Base-by-base conservation (phyloP, 371 early-diverging fungal species). In the Apophysomyces sp. region DNA sequence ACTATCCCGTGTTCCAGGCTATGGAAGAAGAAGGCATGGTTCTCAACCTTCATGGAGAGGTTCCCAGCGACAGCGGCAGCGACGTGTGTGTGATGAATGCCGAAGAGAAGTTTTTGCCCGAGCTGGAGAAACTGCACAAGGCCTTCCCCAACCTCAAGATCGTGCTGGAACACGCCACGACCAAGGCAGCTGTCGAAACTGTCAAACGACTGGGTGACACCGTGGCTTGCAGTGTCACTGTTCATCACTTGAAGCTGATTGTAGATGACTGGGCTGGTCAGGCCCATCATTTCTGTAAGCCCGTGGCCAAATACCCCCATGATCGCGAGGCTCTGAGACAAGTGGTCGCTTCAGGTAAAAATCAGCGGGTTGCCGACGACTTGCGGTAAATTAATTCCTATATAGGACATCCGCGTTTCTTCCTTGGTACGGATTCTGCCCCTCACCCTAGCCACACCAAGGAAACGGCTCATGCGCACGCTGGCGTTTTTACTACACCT, bases 261-360 rank as follows among this genome's bases (percentile, higher is more conserved):
- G 93, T 97, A 2, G 97, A 98, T 71, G 97, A 98, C 77, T 98
- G 98, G 98, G 97, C 96, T 21, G 95, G 95, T 12, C 87, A 94
- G 64, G 89, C 92, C 58, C 98, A 98, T 72, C 89, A 95, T 76
- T 98, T 93, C 72, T 98, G 98, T 85, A 98, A 98, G 76, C 98
- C 98, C 28, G 98, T 98, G 15, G 98, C 98, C 37, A 98, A 98
- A 76, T 96, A 74, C 69, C 96, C 96, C 12, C 87, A 88, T 61
- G 98, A 98, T 71, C 88, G 98, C 18, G 84, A 86, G 7, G 98
- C 98, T 2, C 83, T 98, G 41, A 89, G 91, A 30, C 85, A 91
- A n/a, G 86, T 94, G n/a, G 80, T 97, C 41, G 78, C 73, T 58
- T 85, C 88, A 58, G 91, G 89, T 82, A 69, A 56, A 64, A 31